A percentile compares a stretch with the other conserved stretches of the same genome.
These are phyloP conservation scores for Saccharomycopsis fibuligera DNA, from an alignment of 805 yeast genomes.

Conservation along the genomic window DNA sequence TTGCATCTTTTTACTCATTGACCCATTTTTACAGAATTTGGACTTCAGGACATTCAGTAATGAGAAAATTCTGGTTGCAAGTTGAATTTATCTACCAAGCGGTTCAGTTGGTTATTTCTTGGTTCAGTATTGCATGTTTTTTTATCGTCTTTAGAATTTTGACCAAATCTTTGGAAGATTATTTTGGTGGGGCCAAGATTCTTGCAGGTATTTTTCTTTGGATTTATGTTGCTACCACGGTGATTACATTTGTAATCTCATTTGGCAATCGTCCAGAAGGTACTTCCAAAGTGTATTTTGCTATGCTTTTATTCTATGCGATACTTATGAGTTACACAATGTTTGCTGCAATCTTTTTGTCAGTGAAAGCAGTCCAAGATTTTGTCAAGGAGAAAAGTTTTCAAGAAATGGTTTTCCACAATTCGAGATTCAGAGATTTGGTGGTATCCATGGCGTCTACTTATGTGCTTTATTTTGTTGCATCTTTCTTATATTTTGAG, in stretches of 20 bases:
- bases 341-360: slow-evolving; percentile 78
- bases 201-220: slow-evolving; percentile 76
- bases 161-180: slow-evolving; percentile 68
- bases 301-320: slow-evolving; percentile 76
- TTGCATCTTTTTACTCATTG: slow-evolving; percentile 86
- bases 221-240: slow-evolving; percentile 75
- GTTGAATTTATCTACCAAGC: slow-evolving; percentile 77
- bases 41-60: slow-evolving; percentile 60
- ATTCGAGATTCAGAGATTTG: slow-evolving; percentile 75
- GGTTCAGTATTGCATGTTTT: slow-evolving; percentile 90
- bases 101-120: slow-evolving; percentile 69
- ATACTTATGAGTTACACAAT: slow-evolving; percentile 82
- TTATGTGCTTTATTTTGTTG: slow-evolving; percentile 69
- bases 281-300: slow-evolving; percentile 68
- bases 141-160: slow-evolving; percentile 85
- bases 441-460: slow-evolving; percentile 83
- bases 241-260: slow-evolving; percentile 81
- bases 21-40: slow-evolving; percentile 72
- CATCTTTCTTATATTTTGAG: slow-evolving; percentile 76
- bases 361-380: slow-evolving; percentile 60
- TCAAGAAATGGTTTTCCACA: slow-evolving; percentile 44
- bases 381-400: slow-evolving; percentile 33
- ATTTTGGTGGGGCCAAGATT: slow-evolving; percentile 68
- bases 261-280: slow-evolving; percentile 95
- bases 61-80: slow-evolving; percentile 66